Evolutionary conservation across 139 green algal genomes (phyloP).

Genomic region (Tetraselmis chui): DNA sequence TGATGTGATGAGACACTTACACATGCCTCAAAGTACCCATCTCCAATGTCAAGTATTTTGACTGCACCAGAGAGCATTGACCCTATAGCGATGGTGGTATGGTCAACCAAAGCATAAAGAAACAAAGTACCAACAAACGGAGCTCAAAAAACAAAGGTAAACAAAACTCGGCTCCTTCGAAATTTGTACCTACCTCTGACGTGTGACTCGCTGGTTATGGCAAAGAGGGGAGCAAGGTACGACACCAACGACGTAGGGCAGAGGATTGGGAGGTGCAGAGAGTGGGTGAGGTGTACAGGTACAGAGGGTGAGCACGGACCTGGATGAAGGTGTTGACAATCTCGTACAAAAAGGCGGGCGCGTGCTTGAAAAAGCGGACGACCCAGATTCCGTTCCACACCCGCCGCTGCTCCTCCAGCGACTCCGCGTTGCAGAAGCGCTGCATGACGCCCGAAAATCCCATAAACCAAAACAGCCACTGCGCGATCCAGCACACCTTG

Average conservation of each 20-base stretch:
- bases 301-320: not conserved
- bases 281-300: no score
- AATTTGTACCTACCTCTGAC: no score
- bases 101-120: no score
- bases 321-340: not conserved
- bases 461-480: constrained; percentile 37
- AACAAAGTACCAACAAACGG: no score
- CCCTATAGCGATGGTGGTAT: no score
- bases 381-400: constrained; percentile 69
- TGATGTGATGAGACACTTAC: no score
- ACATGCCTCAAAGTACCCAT: no score
- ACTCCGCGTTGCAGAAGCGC: constrained; percentile 62
- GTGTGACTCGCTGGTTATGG: no score
- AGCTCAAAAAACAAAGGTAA: no score
- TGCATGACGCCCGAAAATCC: constrained; percentile 48
- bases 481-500: constrained; percentile 11
- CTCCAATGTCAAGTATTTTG: no score
- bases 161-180: no score
- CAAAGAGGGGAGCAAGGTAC: constrained; percentile 46
- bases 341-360: not conserved
- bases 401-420: constrained; percentile 58
- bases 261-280: constrained; percentile 23
- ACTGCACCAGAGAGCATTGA: no score
- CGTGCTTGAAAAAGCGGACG: constrained; percentile 51
- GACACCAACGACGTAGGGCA: constrained; percentile 57